These are phyloP conservation scores for Sporothrix humicola DNA, from an alignment of 2,329 filamentous ascomycete genomes.

Conservation along the genomic window DNA sequence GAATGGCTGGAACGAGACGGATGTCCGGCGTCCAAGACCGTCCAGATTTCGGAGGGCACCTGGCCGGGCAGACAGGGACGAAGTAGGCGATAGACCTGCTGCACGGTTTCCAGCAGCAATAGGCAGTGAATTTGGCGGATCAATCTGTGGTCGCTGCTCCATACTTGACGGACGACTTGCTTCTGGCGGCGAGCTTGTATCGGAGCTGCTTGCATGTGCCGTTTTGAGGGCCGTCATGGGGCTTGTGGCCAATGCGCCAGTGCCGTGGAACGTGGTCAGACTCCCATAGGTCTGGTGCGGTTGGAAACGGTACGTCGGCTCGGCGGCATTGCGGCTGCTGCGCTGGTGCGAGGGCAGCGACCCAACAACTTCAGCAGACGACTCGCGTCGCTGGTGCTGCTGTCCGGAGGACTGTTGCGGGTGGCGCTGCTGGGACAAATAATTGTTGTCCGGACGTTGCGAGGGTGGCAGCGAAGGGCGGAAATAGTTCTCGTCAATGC, in stretches of 20 bases:
- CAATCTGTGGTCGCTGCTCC: slow-evolving; percentile 44
- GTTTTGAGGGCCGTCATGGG: slow-evolving; percentile 83
- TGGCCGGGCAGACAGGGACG: slow-evolving; percentile 42
- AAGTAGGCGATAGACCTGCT: slow-evolving; percentile 15
- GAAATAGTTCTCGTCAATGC: slow-evolving; percentile 85
- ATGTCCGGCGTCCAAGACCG: slow-evolving; percentile 70
- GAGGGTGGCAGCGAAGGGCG: slow-evolving; percentile 69
- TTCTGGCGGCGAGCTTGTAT: slow-evolving; percentile 63
- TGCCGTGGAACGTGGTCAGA: slow-evolving; percentile 86
- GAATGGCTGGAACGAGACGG: slow-evolving; percentile 92
- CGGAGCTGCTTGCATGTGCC: slow-evolving; percentile 65
- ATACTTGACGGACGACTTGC: slow-evolving; percentile 54
- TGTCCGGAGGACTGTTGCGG: slow-evolving; percentile 22
- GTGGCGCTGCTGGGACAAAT: slow-evolving; percentile 15
- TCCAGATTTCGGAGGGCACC: slow-evolving; percentile 56
- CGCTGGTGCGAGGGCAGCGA: slow-evolving; percentile 74
- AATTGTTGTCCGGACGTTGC: slow-evolving; percentile 51
- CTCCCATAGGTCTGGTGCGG: slow-evolving; percentile 81
- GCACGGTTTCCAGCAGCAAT: slow-evolving; percentile 45
- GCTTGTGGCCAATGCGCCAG: slow-evolving; percentile 76
- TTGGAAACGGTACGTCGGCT: slow-evolving; percentile 49
- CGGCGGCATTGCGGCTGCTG: slow-evolving; percentile 55
- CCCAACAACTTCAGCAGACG: slow-evolving; percentile 62
- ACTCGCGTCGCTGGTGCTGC: slow-evolving; percentile 44
- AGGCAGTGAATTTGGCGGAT: slow-evolving; percentile 60